phyloP scores from a whole-genome alignment of 257 asterid species.

The Przewalskia tangutica region DNA sequence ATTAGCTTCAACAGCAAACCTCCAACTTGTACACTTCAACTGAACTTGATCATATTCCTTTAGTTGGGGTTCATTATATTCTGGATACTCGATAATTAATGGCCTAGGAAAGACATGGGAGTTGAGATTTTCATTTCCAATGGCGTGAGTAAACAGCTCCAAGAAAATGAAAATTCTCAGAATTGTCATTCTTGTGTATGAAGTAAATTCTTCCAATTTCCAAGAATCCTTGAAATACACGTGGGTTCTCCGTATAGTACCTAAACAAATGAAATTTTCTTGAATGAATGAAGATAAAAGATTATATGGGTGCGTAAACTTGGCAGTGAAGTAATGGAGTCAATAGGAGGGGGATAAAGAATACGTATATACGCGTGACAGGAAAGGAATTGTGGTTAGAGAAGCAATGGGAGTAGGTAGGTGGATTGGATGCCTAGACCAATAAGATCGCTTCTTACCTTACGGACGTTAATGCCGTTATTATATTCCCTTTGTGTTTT shows the following conservation, averaged over 20 bases:
- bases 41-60: conserved; percentile 17
- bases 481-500: not conserved
- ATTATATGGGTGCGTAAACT: not conserved
- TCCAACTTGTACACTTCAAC: conserved; percentile 62
- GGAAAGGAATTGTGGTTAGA: not conserved
- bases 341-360: not conserved
- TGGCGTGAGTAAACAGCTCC: conserved; percentile 20
- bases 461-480: not conserved
- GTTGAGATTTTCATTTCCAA: conserved; percentile 15
- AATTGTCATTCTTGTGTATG: conserved; percentile 16
- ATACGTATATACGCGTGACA: not conserved
- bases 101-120: conserved; percentile 15
- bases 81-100: conserved; percentile 22
- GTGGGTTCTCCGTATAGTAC: no score
- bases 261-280: no score
- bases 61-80: conserved; percentile 17
- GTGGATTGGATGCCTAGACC: not conserved
- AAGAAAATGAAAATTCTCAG: conserved; percentile 14
- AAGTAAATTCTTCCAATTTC: not conserved
- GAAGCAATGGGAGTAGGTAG: not conserved
- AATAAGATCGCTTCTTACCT: not conserved
- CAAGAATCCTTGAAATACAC: not conserved
- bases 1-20: conserved; percentile 74
- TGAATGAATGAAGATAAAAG: not conserved
- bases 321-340: not conserved